A percentile compares a stretch with the other conserved stretches of the same genome.
Conservation (phyloP, 495 filamentous ascomycete genomes). For the Aspergillus coremiiformis region DNA sequence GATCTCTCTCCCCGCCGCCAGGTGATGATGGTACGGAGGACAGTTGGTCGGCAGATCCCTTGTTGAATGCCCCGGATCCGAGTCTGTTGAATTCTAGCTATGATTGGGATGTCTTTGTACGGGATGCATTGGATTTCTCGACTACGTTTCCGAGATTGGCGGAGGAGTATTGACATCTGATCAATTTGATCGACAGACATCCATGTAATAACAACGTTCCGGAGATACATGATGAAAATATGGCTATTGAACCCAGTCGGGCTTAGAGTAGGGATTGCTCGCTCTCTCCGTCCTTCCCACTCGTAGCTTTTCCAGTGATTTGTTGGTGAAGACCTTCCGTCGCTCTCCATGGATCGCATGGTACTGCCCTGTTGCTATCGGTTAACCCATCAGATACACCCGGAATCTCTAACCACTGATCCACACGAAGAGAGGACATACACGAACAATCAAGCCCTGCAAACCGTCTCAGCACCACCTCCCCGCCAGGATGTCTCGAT, state of each 20-base stretch:
- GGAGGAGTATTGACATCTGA: not conserved
- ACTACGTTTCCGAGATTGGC: not conserved
- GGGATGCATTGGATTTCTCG: conserved; percentile 1
- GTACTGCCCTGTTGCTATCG: conserved; percentile 2
- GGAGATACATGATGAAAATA: too few relatives aligned
- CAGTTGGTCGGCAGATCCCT: not conserved
- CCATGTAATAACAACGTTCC: too few relatives aligned
- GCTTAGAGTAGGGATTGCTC: not conserved
- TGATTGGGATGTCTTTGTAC: not conserved
- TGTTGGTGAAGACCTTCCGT: not conserved
- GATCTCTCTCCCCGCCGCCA: not conserved
- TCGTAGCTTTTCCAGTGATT: not conserved
- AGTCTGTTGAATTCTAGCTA: not conserved
- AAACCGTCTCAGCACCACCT: not conserved
- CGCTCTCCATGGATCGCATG: conserved; percentile 1
- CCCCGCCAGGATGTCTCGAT: not conserved
- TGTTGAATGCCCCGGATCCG: not conserved
- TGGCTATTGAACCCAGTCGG: not conserved
- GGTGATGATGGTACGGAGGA: not conserved
- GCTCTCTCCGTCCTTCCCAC: not conserved
- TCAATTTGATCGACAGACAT: too few relatives aligned
- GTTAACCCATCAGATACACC: too few relatives aligned
- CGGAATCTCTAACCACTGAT: too few relatives aligned
- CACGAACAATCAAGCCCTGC: not conserved
- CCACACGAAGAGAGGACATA: not conserved